phyloP scores from a whole-genome alignment of 352 stramenopile species.

The Plasmopara viticola region DNA sequence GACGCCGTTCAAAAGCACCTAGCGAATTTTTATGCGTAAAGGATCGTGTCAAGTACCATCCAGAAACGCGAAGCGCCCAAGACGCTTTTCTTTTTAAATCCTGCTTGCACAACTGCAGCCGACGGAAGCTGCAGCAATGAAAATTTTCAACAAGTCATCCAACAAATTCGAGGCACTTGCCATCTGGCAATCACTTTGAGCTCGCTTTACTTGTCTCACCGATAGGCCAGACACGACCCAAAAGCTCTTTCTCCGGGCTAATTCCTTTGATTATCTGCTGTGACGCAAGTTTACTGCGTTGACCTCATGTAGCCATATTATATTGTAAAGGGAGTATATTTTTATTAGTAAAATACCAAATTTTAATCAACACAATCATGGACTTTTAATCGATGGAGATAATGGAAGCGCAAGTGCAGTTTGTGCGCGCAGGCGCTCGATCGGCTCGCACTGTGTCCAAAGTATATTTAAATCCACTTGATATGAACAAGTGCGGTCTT shows the following conservation, averaged over 20 bases:
- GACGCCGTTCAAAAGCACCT: background rate
- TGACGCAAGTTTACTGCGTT: conserved; percentile 3
- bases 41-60: conserved; percentile 7
- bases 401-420: conserved; percentile 44
- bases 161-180: background rate
- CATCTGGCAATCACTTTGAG: conserved; percentile 3
- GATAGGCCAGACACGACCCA: conserved; percentile 9
- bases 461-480: conserved; percentile 54
- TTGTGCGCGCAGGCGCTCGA: conserved; percentile 48
- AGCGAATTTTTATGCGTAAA: conserved; percentile 14
- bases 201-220: background rate
- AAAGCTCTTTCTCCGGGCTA: conserved; percentile 12
- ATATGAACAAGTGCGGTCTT: conserved; percentile 38
- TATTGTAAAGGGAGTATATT: no score
- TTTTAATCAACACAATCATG: no score
- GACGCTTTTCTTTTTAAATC: conserved; percentile 1
- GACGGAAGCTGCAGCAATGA: conserved; percentile 18
- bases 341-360: no score
- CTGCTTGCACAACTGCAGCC: conserved; percentile 10
- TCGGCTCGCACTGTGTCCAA: conserved; percentile 55
- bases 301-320: no score
- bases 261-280: conserved; percentile 14
- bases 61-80: conserved; percentile 1
- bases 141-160: background rate
- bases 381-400: conserved; percentile 4